Conservation (phyloP, 179 eudicot species). For the Beta lomatogona region DNA sequence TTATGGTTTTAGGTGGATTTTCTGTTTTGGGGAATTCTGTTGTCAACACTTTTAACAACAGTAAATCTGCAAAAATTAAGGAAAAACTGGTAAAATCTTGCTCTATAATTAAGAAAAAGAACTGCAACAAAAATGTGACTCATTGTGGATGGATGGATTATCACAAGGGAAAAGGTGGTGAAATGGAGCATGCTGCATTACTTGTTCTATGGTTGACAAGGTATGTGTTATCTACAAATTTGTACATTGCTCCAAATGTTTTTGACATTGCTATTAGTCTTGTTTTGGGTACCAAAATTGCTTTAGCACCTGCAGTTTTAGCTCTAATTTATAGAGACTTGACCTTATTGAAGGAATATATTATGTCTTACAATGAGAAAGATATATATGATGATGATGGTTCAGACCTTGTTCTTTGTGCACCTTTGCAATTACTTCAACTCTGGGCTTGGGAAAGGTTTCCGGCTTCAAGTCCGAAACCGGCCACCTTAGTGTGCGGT, state of each 20-base stretch:
- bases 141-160: constrained; percentile 22
- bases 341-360: too few species aligned
- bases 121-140: not conserved
- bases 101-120: not conserved
- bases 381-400: too few species aligned
- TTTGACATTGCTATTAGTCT: constrained; percentile 40
- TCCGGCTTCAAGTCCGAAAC: constrained; percentile 27
- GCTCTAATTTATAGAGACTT: too few species aligned
- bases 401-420: too few species aligned
- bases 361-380: too few species aligned
- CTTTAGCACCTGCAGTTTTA: constrained; percentile 46
- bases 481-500: not conserved
- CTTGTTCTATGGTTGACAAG: constrained; percentile 49
- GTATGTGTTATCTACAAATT: constrained; percentile 34
- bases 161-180: constrained; percentile 34
- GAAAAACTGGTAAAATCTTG: constrained; percentile 4
- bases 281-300: constrained; percentile 39
- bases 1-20: too few species aligned
- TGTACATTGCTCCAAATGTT: not conserved
- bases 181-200: constrained; percentile 45
- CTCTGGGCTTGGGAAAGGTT: too few species aligned
- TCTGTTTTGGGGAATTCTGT: constrained; percentile 31
- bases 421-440: too few species aligned
- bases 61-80: constrained; percentile 3
- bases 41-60: not conserved